A percentile compares a stretch with the other conserved stretches of the same genome.
Conservation (phyloP, 768 basidiomycete species). For the Psilocybe tampanensis region DNA sequence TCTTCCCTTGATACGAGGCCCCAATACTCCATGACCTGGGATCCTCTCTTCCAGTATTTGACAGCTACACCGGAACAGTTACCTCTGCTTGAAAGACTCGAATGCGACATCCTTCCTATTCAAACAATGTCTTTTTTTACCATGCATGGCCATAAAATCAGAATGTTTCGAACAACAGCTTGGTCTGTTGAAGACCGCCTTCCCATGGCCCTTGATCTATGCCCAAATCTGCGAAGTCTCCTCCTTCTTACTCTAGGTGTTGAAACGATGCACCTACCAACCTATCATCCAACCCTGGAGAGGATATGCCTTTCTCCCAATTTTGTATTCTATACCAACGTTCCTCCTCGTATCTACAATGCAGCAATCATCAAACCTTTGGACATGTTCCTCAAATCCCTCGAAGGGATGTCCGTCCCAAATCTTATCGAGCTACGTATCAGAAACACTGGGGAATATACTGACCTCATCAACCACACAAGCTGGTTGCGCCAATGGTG, state of each 20-base stretch:
- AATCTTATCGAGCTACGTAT: constrained; percentile 38
- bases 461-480: constrained; percentile 19
- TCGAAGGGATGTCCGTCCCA: constrained; percentile 36
- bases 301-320: constrained; percentile 49
- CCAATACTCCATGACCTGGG: constrained; percentile 34
- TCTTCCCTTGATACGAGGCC: constrained; percentile 22
- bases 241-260: constrained; percentile 39
- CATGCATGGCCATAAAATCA: constrained; percentile 44
- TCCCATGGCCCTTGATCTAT: constrained; percentile 36
- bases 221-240: constrained; percentile 43
- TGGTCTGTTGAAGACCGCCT: constrained; percentile 30
- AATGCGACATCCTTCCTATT: constrained; percentile 41
- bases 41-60: constrained; percentile 40
- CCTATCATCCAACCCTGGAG: constrained; percentile 37
- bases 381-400: constrained; percentile 37
- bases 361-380: constrained; percentile 44
- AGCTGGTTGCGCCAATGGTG: constrained; percentile 23
- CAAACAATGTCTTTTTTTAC: constrained; percentile 36
- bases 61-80: constrained; percentile 34
- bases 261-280: constrained; percentile 19
- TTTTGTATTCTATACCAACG: constrained; percentile 36
- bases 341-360: constrained; percentile 38
- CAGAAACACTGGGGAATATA: constrained; percentile 40
- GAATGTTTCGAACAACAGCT: constrained; percentile 38
- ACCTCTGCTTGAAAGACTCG: constrained; percentile 42